Conservation (phyloP, 176 grass and related monocot genomes). For the Oryza longistaminata region DNA sequence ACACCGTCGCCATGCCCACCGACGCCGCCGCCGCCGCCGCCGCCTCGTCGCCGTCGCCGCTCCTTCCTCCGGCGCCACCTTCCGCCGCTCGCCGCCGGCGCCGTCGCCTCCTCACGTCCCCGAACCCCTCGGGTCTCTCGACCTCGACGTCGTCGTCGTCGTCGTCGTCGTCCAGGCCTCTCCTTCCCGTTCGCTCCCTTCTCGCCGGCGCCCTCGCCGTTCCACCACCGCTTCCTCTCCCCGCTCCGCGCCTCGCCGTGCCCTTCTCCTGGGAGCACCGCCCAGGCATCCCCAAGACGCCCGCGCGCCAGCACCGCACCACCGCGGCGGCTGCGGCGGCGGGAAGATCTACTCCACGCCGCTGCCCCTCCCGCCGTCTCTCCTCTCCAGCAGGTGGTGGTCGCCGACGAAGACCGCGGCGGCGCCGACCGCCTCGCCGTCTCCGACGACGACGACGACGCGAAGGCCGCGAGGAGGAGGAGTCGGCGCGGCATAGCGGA, state of each 20-base stretch:
- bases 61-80: neutral
- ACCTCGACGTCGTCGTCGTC: neutral
- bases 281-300: conserved; percentile 72
- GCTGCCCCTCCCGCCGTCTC: conserved; percentile 52
- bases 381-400: conserved; percentile 43
- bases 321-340: neutral
- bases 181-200: conserved; percentile 38
- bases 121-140: neutral
- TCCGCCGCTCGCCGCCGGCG: neutral
- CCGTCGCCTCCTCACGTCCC: neutral
- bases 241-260: conserved; percentile 54
- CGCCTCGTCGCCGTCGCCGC: conserved; percentile 3
- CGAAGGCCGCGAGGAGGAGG: conserved; percentile 9
- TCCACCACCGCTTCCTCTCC: conserved; percentile 58
- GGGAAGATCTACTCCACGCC: conserved; percentile 31
- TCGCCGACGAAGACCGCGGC: neutral
- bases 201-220: conserved; percentile 47
- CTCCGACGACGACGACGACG: conserved; percentile 20
- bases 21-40: neutral
- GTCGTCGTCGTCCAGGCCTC: conserved; percentile 28
- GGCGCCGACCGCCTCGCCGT: neutral
- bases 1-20: conserved; percentile 29
- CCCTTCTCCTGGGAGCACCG: conserved; percentile 89
- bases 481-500: too few relatives aligned
- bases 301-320: conserved; percentile 25